These are phyloP conservation scores for Pythium plurisporium DNA, from an alignment of 352 stramenopile species.

Conservation along the genomic window DNA sequence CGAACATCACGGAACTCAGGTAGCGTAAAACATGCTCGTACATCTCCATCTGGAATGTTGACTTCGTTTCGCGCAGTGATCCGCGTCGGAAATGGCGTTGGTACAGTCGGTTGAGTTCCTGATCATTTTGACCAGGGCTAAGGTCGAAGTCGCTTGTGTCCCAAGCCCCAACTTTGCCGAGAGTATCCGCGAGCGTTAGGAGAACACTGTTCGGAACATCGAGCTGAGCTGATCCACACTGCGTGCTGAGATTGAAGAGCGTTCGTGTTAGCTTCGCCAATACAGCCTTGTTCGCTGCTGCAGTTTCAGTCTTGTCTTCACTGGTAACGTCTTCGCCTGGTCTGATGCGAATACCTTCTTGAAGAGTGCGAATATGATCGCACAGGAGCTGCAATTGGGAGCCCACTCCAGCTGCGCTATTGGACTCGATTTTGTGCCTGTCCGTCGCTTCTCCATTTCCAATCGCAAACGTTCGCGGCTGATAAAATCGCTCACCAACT, in stretches of 20 bases:
- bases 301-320: slow-evolving; percentile 3
- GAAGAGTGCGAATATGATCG: slow-evolving; percentile 15
- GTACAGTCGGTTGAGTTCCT: slow-evolving; percentile 52
- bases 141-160: slow-evolving; percentile 59
- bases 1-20: slow-evolving; percentile 67
- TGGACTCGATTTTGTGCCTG: not conserved
- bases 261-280: slow-evolving; percentile 44
- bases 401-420: slow-evolving; percentile 2
- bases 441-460: not conserved
- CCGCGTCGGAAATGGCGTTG: slow-evolving; percentile 51
- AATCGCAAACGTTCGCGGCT: slow-evolving; percentile 16
- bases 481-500: slow-evolving; percentile 55
- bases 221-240: slow-evolving; percentile 1
- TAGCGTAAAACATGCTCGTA: slow-evolving; percentile 55
- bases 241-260: slow-evolving; percentile 48
- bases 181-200: slow-evolving; percentile 44
- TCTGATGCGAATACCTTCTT: not conserved
- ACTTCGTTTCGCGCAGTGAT: slow-evolving; percentile 47
- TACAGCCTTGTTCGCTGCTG: not conserved
- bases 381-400: slow-evolving; percentile 9
- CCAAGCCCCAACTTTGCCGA: slow-evolving; percentile 64
- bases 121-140: slow-evolving; percentile 40
- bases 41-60: slow-evolving; percentile 43
- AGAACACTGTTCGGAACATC: not conserved
- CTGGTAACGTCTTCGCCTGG: not conserved